Evolutionary conservation across 148 eudicot genomes (phyloP), one percentile per base, ranked within the genome.

Genomic region (Rhododendron simsii): DNA sequence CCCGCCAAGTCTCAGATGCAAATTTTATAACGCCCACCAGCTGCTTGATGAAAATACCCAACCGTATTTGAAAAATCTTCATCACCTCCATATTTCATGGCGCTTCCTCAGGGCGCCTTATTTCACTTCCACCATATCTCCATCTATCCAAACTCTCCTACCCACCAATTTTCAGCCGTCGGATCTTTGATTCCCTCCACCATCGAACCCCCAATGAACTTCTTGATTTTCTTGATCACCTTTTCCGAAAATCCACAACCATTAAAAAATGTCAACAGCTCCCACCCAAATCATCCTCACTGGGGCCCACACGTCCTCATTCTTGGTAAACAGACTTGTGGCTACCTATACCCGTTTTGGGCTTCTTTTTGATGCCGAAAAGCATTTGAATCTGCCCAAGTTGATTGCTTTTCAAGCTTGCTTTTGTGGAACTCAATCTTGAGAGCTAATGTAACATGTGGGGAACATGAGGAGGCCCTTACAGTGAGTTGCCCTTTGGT

Each of bases 301-400:
- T 14, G 87, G 89, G 28, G 69, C 89, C 28, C 82, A 21, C 61
- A 7, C n/a, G 13, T 88, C 91, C 4, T 84, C 88, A 12, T 93
- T 91, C 87, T 84, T 94, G 86, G 89, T 90, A 4, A 90, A 91
- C 14, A 87, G 92, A 84, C 88, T 93, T 74, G 67, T 94, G 7
- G 86, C 94, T 2, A 79, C 45, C 18, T n/a, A 92, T 80, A 63
- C 93, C 48, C 78, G 77, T 73, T 84, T 88, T 11, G 88, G 91
- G 87, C 76, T 83, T 81, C 80, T 93, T 57, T 33, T 73, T 48
- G 87, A 90, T 79, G 94, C 7, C 87, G 86, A 7, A 92, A 86
- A 82, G 93, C 90, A 47, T 92, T 93, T 53, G 86, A 89, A 80
- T 84, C 86, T 8, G 53, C 87, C 71, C 89, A 89, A 26, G 16